Conservation (phyloP, 140 eudicot species). For the Stevia rebaudiana region DNA sequence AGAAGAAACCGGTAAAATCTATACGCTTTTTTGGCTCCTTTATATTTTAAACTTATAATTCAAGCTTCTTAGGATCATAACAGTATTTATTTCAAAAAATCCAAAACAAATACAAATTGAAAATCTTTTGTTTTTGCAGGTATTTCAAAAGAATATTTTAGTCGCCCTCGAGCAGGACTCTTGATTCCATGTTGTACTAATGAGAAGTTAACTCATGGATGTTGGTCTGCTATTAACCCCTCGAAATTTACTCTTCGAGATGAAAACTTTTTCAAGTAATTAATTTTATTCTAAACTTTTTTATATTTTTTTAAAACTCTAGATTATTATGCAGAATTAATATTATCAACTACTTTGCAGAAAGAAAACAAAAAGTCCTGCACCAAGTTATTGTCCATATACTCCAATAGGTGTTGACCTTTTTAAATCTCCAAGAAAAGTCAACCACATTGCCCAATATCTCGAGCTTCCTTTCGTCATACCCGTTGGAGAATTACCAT, state of each 20-base stretch:
- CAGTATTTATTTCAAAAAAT: not conserved
- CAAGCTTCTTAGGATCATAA: not conserved
- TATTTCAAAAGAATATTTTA: slow-evolving; percentile 37
- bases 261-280: slow-evolving; percentile 55
- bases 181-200: slow-evolving; percentile 46
- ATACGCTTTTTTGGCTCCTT: slow-evolving; percentile 17
- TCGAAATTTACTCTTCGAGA: slow-evolving; percentile 66
- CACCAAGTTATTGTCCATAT: slow-evolving; percentile 56
- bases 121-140: slow-evolving; percentile 30
- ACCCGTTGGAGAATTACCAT: slow-evolving; percentile 39
- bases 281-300: not conserved
- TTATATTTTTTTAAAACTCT: not conserved
- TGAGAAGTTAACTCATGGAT: slow-evolving; percentile 51
- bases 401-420: slow-evolving; percentile 72
- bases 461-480: slow-evolving; percentile 65
- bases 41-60: not conserved
- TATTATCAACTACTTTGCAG: slow-evolving; percentile 35
- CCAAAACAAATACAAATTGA: not conserved
- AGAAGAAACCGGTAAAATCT: slow-evolving; percentile 44
- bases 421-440: slow-evolving; percentile 57
- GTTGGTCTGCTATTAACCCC: slow-evolving; percentile 71
- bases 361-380: slow-evolving; percentile 71
- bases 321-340: not conserved
- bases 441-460: slow-evolving; percentile 77
- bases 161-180: slow-evolving; percentile 64